Evolutionary conservation across 1,284 basidiomycete species (phyloP).

Genomic region (Takashimella tepidaria): DNA sequence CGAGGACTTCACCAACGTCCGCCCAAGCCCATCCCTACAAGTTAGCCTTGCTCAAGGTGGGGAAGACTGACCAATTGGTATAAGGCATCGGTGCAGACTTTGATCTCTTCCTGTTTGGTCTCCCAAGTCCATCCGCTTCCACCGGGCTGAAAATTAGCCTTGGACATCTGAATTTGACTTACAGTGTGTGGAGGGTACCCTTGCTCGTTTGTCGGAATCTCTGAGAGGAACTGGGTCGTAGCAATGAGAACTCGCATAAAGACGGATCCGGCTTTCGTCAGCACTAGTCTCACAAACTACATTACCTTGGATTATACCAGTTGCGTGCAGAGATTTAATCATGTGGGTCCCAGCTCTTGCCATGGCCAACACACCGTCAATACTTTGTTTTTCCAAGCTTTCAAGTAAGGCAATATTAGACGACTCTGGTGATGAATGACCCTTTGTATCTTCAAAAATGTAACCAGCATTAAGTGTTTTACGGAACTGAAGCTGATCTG

Average conservation of each 20-base stretch:
- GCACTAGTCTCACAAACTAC: background rate
- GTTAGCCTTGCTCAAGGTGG: background rate
- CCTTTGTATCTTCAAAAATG: background rate
- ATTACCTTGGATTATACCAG: conserved; percentile 27
- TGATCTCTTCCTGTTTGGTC: conserved; percentile 28
- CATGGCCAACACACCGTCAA: background rate
- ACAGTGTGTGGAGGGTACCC: conserved; percentile 34
- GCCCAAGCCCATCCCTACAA: conserved; percentile 26
- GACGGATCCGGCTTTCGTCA: conserved; percentile 16
- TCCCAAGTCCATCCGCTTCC: conserved; percentile 39
- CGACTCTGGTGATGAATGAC: background rate
- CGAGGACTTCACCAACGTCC: conserved; percentile 20
- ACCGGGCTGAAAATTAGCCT: conserved; percentile 19
- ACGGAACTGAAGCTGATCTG: conserved; percentile 27
- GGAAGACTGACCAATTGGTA: conserved; percentile 32
- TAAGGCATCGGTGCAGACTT: conserved; percentile 23
- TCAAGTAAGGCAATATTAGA: background rate
- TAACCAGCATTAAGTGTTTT: conserved; percentile 16
- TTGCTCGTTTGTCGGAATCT: conserved; percentile 38
- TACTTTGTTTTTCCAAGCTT: background rate
- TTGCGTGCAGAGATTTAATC: conserved; percentile 21
- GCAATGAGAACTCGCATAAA: conserved; percentile 27
- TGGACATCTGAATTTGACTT: background rate
- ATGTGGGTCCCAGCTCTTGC: background rate
- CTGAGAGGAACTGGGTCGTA: conserved; percentile 23